phyloP scores from a whole-genome alignment of 2,329 filamentous ascomycete species.

The Mollisiaceae sp. region DNA sequence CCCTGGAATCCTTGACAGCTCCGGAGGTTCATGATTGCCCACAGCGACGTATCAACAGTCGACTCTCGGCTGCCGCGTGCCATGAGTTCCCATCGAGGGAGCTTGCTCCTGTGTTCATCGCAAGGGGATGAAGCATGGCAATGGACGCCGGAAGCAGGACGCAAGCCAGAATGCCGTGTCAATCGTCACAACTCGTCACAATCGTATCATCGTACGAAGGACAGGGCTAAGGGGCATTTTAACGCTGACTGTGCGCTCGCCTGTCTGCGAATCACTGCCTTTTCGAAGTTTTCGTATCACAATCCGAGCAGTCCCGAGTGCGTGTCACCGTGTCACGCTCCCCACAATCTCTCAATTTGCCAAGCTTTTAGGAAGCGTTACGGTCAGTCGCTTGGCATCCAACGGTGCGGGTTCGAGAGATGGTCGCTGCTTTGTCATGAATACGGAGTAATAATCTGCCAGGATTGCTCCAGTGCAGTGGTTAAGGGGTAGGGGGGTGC shows the following conservation, averaged over 20 bases:
- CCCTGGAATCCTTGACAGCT: neutral
- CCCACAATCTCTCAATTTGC: slow-evolving; percentile 3
- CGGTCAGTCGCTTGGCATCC: neutral
- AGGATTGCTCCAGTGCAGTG: slow-evolving; percentile 6
- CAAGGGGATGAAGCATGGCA: slow-evolving; percentile 4
- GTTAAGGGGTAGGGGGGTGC: neutral
- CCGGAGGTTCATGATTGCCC: neutral
- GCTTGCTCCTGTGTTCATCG: neutral
- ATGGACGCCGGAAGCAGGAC: neutral
- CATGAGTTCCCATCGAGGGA: neutral
- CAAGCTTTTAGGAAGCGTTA: slow-evolving; percentile 10
- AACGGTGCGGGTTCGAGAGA: slow-evolving; percentile 14
- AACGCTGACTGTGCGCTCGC: slow-evolving; percentile 6
- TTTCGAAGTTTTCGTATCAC: neutral
- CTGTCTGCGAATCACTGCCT: neutral
- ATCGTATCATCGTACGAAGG: slow-evolving; percentile 8
- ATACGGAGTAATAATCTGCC: neutral
- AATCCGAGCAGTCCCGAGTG: slow-evolving; percentile 9
- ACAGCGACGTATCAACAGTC: neutral
- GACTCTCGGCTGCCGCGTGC: neutral
- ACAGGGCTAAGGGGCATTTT: slow-evolving; percentile 1
- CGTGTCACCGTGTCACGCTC: slow-evolving; percentile 18
- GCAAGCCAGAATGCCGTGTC: slow-evolving; percentile 3
- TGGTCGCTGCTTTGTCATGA: neutral
- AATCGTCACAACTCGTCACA: slow-evolving; percentile 8